Percentiles rank a stretch among this genome's conserved stretches.
phyloP scores from a whole-genome alignment of 208 protist genomes.

The Balamuthia mandrillaris region DNA sequence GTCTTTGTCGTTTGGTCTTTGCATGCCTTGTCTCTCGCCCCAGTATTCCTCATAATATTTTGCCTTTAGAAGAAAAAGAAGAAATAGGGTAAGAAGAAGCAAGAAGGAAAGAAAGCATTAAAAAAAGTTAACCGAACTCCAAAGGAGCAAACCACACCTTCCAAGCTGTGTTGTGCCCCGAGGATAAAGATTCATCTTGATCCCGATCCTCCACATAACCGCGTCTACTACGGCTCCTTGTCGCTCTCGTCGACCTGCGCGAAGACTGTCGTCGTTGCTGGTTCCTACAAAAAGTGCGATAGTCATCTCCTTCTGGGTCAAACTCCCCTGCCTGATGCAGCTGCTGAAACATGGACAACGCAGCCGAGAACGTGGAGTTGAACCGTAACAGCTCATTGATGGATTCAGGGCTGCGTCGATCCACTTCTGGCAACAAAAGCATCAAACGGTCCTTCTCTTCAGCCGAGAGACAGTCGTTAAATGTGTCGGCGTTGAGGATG shows the following conservation, averaged over 20 bases:
- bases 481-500: background rate
- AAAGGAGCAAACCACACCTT: background rate
- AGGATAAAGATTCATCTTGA: background rate
- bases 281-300: too few species aligned
- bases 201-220: background rate
- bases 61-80: background rate
- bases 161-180: background rate
- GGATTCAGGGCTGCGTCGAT: background rate
- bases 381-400: slow-evolving; percentile 10
- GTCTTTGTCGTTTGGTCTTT: too few species aligned
- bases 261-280: too few species aligned
- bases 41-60: slow-evolving; percentile 37
- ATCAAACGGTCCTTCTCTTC: slow-evolving; percentile 19
- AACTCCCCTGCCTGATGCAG: slow-evolving; percentile 7
- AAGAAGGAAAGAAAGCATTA: background rate
- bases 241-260: too few species aligned
- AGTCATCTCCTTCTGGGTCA: too few species aligned
- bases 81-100: background rate
- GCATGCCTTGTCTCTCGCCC: slow-evolving; percentile 1
- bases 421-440: slow-evolving; percentile 18
- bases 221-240: too few species aligned
- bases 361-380: background rate
- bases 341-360: slow-evolving; percentile 4
- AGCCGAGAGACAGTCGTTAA: background rate
- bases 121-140: background rate